These are phyloP conservation scores for Entomortierella parvispora DNA, from an alignment of 192 early-diverging fungal genomes.

Conservation along the genomic window DNA sequence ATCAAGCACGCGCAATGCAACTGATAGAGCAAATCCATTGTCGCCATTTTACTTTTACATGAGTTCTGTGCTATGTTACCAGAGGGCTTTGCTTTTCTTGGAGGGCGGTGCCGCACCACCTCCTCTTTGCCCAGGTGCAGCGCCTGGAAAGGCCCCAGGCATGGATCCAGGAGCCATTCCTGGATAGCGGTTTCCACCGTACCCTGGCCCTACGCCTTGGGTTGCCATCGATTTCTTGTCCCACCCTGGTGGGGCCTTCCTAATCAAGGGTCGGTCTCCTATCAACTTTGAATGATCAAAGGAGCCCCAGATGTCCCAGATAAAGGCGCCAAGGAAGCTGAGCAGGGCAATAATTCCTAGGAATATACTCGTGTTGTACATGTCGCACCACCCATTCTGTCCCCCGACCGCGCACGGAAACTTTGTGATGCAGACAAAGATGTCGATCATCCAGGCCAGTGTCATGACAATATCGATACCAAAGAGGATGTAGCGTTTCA, in stretches of 20 bases:
- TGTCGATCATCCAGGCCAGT: slow-evolving; percentile 32
- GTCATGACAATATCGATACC: slow-evolving; percentile 48
- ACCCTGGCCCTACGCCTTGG: slow-evolving; percentile 5
- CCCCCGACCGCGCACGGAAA: slow-evolving; percentile 46
- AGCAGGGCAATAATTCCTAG: slow-evolving; percentile 24
- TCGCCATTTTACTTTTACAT: too few relatives aligned
- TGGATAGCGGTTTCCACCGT: too few relatives aligned
- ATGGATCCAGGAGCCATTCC: too few relatives aligned
- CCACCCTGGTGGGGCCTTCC: slow-evolving; percentile 33
- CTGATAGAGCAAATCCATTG: too few relatives aligned
- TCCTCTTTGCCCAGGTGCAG: too few relatives aligned
- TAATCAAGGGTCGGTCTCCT: slow-evolving; percentile 19
- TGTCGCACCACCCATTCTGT: slow-evolving; percentile 49
- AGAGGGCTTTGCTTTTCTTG: too few relatives aligned
- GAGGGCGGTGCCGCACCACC: too few relatives aligned
- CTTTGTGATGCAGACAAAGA: slow-evolving; percentile 49
- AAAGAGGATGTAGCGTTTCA: slow-evolving; percentile 42
- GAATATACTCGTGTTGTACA: slow-evolving; percentile 47
- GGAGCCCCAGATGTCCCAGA: slow-evolving; percentile 49
- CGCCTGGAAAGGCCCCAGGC: too few relatives aligned
- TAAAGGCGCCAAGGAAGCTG: slow-evolving; percentile 24
- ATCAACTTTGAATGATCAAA: slow-evolving; percentile 28
- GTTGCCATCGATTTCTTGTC: slow-evolving; percentile 3
- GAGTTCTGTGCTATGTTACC: too few relatives aligned
- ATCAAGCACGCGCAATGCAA: too few relatives aligned